phyloP scores from a whole-genome alignment of 1,284 basidiomycete species.

The Puccinia horiana region DNA sequence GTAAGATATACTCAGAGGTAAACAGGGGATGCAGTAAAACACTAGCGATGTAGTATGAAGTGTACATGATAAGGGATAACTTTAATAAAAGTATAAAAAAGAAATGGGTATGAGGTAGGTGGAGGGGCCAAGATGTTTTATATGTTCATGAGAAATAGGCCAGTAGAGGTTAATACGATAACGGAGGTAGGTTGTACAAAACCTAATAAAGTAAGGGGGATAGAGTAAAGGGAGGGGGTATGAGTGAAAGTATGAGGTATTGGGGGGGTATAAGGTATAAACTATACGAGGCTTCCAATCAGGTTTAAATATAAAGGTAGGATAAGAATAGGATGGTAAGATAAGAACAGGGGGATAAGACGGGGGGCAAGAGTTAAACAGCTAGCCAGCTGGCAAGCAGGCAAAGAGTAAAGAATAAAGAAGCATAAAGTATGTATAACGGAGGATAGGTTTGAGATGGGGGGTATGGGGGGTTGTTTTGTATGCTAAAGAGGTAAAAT shows the following conservation, averaged over 20 bases:
- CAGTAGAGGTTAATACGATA: neutral
- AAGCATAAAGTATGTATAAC: too few species aligned
- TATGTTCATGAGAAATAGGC: neutral
- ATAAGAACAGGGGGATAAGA: constrained; percentile 1
- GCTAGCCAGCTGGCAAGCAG: neutral
- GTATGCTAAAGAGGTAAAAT: too few species aligned
- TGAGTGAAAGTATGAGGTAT: constrained; percentile 12
- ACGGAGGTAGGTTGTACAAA: neutral
- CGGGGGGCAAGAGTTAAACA: constrained; percentile 1
- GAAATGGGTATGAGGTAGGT: too few species aligned
- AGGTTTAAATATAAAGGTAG: constrained; percentile 2
- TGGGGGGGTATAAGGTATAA: constrained; percentile 4
- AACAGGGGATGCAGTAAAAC: neutral
- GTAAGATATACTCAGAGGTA: neutral
- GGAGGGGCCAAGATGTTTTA: too few species aligned
- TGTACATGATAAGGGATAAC: constrained; percentile 15
- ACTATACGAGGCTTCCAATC: neutral
- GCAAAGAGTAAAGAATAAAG: too few species aligned
- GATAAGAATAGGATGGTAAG: constrained; percentile 14
- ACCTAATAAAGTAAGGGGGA: neutral
- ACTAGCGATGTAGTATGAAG: neutral
- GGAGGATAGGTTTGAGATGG: too few species aligned
- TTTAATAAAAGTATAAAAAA: too few species aligned
- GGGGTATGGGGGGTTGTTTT: too few species aligned
- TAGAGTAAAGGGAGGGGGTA: neutral